phyloP scores from a whole-genome alignment of 176 grass and related monocot species.

The Oryza nivara region DNA sequence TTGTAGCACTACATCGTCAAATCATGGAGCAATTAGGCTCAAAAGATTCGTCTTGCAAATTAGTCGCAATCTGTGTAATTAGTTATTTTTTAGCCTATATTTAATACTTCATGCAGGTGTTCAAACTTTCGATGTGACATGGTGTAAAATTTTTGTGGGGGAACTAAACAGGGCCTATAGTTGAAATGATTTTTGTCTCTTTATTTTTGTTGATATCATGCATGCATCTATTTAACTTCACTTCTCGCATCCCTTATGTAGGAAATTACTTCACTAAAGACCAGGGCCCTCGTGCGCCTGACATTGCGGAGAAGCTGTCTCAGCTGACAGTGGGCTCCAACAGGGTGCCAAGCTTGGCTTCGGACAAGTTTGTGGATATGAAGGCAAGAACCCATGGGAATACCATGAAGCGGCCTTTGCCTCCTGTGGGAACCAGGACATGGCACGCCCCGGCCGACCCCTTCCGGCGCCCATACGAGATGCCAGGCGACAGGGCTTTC shows the following conservation, averaged over 20 bases:
- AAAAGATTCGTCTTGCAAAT: too few relatives aligned
- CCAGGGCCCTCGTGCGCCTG: conserved; percentile 38
- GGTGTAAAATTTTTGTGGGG: too few relatives aligned
- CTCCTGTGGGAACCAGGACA: conserved; percentile 53
- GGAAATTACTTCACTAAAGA: conserved; percentile 37
- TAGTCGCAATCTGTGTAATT: too few relatives aligned
- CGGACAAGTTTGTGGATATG: conserved; percentile 39
- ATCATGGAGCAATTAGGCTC: too few relatives aligned
- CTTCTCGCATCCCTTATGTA: background rate
- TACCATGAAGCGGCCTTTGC: conserved; percentile 38
- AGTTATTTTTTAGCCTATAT: too few relatives aligned
- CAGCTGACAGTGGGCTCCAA: conserved; percentile 60
- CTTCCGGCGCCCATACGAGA: conserved; percentile 53
- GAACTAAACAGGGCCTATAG: background rate
- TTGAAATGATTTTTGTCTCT: background rate
- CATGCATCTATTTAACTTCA: background rate
- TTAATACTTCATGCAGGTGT: too few relatives aligned
- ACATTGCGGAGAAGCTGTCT: conserved; percentile 60
- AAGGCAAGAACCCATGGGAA: conserved; percentile 46
- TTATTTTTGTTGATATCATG: too few relatives aligned
- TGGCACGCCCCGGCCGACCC: conserved; percentile 52
- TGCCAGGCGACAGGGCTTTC: conserved; percentile 58
- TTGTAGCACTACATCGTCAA: too few relatives aligned
- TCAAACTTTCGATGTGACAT: too few relatives aligned
- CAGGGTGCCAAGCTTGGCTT: conserved; percentile 32